Base-by-base conservation (phyloP, 257 asterid species). In the Nicotiana paniculata region DNA sequence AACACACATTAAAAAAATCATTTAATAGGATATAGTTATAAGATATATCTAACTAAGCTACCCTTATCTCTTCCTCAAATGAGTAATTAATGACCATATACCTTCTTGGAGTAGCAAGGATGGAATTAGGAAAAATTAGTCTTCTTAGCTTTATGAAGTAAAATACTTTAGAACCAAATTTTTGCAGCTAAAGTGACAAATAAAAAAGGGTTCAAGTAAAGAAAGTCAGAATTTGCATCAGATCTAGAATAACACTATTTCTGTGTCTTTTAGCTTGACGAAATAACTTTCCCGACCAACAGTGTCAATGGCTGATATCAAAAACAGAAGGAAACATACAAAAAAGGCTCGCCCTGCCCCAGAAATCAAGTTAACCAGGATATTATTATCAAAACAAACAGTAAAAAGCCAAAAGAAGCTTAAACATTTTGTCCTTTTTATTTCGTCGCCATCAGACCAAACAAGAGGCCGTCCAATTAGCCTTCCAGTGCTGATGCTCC, bases 401-500 rank as follows among this genome's bases (percentile, higher is more conserved):
- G 7, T 21, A 62, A 10, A 62, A 62, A 26, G 17, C 35, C 28
- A 62, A 62, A 59, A 21, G 33, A 24, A 62, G 33, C 17, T 30
- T 21, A 61, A 21, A 61, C 67, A 61, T 3, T 61, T 61, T 61
- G 11, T 24, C 33, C 67, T 61, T 18, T 82, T 89, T 87, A 91
- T 93, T 92, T 89, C 91, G 88, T 89, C 91, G 85, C 81, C 80
- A 76, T 86, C 93, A 5, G 77, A 64, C 61, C 70, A 61, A 65
- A 81, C 58, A 58, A 58, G 48, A 53, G 70, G 74, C 58, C 15
- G 67, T 62, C 84, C 64, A 77, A 86, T 85, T 82, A 92, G 69
- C 93, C 95, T 89, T 81, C 85, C 85, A 95, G 67, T 35, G 98
- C 98, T 9, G 97, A 89, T 84, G 98, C 98, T 92, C 98, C 98